phyloP scores from a whole-genome alignment of 192 early-diverging fungal genomes.

The Gamsiella multidivaricata region DNA sequence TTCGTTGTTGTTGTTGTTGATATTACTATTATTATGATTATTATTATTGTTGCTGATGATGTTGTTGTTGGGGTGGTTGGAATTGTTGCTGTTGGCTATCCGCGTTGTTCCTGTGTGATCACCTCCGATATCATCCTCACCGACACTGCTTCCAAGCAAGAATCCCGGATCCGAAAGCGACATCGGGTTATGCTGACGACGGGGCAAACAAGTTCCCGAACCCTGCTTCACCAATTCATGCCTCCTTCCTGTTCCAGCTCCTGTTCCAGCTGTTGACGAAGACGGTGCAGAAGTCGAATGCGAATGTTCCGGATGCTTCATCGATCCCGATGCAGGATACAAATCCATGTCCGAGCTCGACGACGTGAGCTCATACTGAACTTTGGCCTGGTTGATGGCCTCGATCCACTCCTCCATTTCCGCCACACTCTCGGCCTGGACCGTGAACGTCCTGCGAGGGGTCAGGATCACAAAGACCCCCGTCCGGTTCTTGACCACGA shows the following conservation, averaged over 20 bases:
- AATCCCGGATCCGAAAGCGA: slow-evolving; percentile 46
- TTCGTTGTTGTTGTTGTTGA: slow-evolving; percentile 6
- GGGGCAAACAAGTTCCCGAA: slow-evolving; percentile 19
- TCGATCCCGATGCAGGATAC: slow-evolving; percentile 27
- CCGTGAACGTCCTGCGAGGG: slow-evolving; percentile 74
- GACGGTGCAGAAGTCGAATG: slow-evolving; percentile 10
- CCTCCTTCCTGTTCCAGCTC: not conserved
- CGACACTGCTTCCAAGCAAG: not conserved
- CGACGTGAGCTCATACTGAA: slow-evolving; percentile 38
- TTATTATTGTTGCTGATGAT: not conserved
- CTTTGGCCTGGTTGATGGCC: slow-evolving; percentile 55
- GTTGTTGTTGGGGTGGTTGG: slow-evolving; percentile 5
- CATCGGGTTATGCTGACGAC: slow-evolving; percentile 11
- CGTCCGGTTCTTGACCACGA: slow-evolving; percentile 71
- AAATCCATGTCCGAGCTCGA: slow-evolving; percentile 49
- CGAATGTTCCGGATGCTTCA: slow-evolving; percentile 11
- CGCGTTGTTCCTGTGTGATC: too few species aligned
- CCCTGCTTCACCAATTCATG: slow-evolving; percentile 33
- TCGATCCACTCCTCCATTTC: slow-evolving; percentile 77
- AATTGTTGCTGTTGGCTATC: slow-evolving; percentile 1
- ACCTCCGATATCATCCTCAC: too few species aligned
- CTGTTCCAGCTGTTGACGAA: not conserved
- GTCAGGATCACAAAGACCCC: slow-evolving; percentile 85
- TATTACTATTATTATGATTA: not conserved
- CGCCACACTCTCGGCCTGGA: slow-evolving; percentile 65